phyloP scores from a whole-genome alignment of 1,139 yeast species.

The Wickerhamiella pararugosa region DNA sequence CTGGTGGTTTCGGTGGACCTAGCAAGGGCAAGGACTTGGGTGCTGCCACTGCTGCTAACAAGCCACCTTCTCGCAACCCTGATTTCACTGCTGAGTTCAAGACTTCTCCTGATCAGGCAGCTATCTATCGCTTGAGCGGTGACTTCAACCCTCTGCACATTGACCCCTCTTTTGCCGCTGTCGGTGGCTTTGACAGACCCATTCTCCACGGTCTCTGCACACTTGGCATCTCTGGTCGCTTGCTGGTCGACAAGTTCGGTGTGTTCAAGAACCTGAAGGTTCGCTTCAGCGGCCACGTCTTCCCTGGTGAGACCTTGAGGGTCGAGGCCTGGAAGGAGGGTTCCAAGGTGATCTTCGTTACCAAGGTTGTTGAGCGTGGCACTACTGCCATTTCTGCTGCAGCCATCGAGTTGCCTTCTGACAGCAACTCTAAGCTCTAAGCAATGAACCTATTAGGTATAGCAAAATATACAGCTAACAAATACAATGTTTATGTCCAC shows the following conservation, averaged over 20 bases:
- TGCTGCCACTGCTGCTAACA: slow-evolving; percentile 49
- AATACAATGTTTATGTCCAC: too few species aligned
- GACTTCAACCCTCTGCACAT: slow-evolving; percentile 93
- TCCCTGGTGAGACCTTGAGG: slow-evolving; percentile 88
- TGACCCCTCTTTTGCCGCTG: slow-evolving; percentile 80
- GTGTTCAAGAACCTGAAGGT: slow-evolving; percentile 74
- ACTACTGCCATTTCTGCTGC: slow-evolving; percentile 75
- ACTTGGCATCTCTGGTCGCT: slow-evolving; percentile 70
- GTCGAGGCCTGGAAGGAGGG: slow-evolving; percentile 75
- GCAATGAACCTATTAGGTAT: not conserved
- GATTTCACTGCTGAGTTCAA: slow-evolving; percentile 47
- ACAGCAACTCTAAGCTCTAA: slow-evolving; percentile 18
- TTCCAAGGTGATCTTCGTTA: slow-evolving; percentile 62
- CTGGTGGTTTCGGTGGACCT: slow-evolving; percentile 37
- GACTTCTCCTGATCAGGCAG: slow-evolving; percentile 68
- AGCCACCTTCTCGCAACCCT: slow-evolving; percentile 50
- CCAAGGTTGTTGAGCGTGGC: slow-evolving; percentile 67
- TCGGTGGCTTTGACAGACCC: slow-evolving; percentile 76
- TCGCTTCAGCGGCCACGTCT: slow-evolving; percentile 82
- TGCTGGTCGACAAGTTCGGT: slow-evolving; percentile 67
- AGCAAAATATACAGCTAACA: too few species aligned
- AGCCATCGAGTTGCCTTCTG: slow-evolving; percentile 46
- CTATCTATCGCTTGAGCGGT: slow-evolving; percentile 80
- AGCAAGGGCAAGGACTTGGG: slow-evolving; percentile 42
- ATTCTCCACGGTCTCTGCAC: slow-evolving; percentile 88